Evolutionary conservation across 2,329 filamentous ascomycete species (phyloP).

Genomic region (Grosmannia huntii): DNA sequence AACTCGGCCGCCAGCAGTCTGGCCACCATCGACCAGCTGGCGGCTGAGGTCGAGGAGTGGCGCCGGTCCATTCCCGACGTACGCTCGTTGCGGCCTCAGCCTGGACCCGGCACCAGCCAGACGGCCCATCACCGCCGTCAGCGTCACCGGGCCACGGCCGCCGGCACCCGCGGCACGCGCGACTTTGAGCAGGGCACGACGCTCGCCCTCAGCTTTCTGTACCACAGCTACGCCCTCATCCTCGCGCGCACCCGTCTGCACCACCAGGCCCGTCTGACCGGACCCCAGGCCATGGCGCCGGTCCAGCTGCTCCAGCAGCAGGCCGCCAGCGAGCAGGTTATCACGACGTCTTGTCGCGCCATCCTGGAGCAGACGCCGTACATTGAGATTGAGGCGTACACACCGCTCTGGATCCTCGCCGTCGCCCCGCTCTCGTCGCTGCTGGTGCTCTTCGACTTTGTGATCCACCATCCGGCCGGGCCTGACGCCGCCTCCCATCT

Average conservation of each 20-base stretch:
- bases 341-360: conserved; percentile 8
- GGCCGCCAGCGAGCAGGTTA: background rate
- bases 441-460: conserved; percentile 28
- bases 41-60: conserved; percentile 18
- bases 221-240: conserved; percentile 17
- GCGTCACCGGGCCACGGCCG: conserved; percentile 1
- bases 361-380: conserved; percentile 18
- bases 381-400: conserved; percentile 19
- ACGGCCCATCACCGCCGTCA: background rate
- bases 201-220: conserved; percentile 16
- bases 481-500: conserved; percentile 23
- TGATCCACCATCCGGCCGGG: conserved; percentile 23
- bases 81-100: background rate
- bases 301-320: background rate
- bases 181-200: conserved; percentile 4
- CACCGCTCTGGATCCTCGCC: conserved; percentile 19
- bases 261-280: background rate
- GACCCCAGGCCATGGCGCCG: background rate
- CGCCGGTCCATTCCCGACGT: conserved; percentile 14
- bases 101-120: background rate
- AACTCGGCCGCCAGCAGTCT: conserved; percentile 16
- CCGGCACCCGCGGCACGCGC: conserved; percentile 2
- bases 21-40: conserved; percentile 16
- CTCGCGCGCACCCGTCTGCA: conserved; percentile 16
- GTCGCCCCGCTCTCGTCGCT: conserved; percentile 24